phyloP scores from a whole-genome alignment of 1,139 yeast genomes.

The Zygoascus meyerae region DNA sequence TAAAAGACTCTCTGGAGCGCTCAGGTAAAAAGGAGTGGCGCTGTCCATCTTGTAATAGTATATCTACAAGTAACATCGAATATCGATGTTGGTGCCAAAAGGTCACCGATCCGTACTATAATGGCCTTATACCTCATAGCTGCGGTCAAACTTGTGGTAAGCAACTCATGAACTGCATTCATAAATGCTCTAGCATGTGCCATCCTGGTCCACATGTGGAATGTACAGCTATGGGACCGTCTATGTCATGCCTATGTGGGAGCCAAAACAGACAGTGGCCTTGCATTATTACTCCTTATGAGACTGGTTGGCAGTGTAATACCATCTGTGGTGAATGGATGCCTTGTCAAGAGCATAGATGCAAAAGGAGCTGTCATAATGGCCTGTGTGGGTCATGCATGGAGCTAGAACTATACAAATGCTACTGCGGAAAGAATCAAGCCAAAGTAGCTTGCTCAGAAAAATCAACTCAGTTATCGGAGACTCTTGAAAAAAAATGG shows the following conservation, averaged over 20 bases:
- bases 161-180: conserved; percentile 46
- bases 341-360: conserved; percentile 71
- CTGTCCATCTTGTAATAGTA: conserved; percentile 78
- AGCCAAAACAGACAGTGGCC: conserved; percentile 59
- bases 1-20: conserved; percentile 19
- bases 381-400: conserved; percentile 79
- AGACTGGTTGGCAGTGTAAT: conserved; percentile 64
- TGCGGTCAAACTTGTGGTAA: conserved; percentile 80
- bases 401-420: conserved; percentile 40
- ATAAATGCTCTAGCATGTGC: conserved; percentile 68
- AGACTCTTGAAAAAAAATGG: conserved; percentile 38
- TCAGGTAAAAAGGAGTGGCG: conserved; percentile 53
- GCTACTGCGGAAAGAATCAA: conserved; percentile 68
- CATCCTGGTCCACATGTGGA: conserved; percentile 88
- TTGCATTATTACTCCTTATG: conserved; percentile 66
- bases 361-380: conserved; percentile 55
- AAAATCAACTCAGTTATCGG: conserved; percentile 20
- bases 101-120: conserved; percentile 56
- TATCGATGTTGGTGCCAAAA: conserved; percentile 93
- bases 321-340: conserved; percentile 50
- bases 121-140: conserved; percentile 67
- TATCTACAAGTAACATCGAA: conserved; percentile 49
- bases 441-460: conserved; percentile 21
- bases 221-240: conserved; percentile 75
- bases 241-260: conserved; percentile 71